A percentile compares a stretch with the other conserved stretches of the same genome.
Evolutionary conservation across 352 stramenopile species (phyloP).

Genomic region (Globisporangium parvum): DNA sequence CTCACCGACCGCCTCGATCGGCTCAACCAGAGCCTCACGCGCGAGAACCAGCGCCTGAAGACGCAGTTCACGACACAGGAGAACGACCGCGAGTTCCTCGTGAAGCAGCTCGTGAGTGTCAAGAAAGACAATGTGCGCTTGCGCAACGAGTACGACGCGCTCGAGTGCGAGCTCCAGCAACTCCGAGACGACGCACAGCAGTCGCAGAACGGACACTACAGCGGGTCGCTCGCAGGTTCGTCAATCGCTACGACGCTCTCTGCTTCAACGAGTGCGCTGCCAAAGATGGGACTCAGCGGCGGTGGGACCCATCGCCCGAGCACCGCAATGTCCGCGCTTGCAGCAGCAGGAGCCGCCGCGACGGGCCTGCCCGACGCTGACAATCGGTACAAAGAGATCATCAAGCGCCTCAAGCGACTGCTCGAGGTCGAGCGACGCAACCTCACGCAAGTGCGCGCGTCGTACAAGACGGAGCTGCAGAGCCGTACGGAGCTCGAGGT

Average conservation of each 20-base stretch:
- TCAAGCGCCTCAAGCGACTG: conserved; percentile 87
- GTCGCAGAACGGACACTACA: conserved; percentile 21
- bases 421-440: conserved; percentile 80
- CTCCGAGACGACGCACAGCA: conserved; percentile 16
- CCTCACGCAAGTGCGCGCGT: conserved; percentile 65
- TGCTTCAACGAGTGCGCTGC: conserved; percentile 36
- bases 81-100: conserved; percentile 50
- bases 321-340: conserved; percentile 14
- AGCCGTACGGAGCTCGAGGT: conserved; percentile 77
- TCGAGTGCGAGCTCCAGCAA: too few relatives aligned
- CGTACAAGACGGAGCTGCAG: conserved; percentile 71
- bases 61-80: conserved; percentile 90
- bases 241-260: conserved; percentile 7
- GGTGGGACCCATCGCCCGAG: conserved; percentile 16
- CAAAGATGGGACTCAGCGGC: conserved; percentile 16
- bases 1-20: conserved; percentile 86
- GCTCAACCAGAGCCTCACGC: conserved; percentile 85
- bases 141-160: too few relatives aligned
- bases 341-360: neutral
- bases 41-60: conserved; percentile 87
- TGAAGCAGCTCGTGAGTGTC: too few relatives aligned
- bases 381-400: conserved; percentile 90
- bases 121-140: too few relatives aligned
- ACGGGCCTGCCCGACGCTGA: conserved; percentile 33
- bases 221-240: neutral